Base-by-base conservation (phyloP, 257 asterid species). In the Voacanga thouarsii region DNA sequence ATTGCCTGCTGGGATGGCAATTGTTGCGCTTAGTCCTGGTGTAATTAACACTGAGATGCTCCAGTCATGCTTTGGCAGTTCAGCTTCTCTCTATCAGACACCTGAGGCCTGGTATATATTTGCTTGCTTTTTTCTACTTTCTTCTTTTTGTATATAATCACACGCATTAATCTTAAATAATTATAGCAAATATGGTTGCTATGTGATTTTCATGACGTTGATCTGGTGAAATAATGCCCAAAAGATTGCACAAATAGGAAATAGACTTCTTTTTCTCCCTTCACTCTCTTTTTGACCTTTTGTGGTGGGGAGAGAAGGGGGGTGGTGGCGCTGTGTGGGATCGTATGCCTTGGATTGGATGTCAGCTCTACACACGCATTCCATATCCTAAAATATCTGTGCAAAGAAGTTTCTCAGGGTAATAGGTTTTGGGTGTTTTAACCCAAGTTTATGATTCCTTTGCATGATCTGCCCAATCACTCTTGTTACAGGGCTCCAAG, bases 21-120 rank as follows among this genome's bases (percentile, higher is more conserved):
- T 84, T 79, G 97, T 94, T 77, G 96, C 99, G 0, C 96, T 94
- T 77, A 94, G 87, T 85, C 99, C 99, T 41, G 98, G 99, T 45
- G 98, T 94, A 51, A 84, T 94, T 59, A 91, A 92, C 85, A 94
- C 99, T 33, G 98, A 92, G 74, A 90, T 94, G 99, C 98, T 94
- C 75, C 96, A 90, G 74, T 90, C 95, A 24, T 94, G 99, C 89
- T 94, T 94, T 79, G 99, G 98, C 78, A 80, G 78, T 86, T 88
- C 98, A 71, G 97, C 98, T 73, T 80, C 93, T 78, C 84, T 83
- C 71, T 94, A 94, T 82, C 96, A 91, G 23, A 83, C 96, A 8
- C 97, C 99, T 9, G 97, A 94, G 75, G 88, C 96, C 79, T 94
- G 99, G 98, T 94, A 88, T 66, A 24, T 75, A 43, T 71, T 12